Conservation (phyloP, 306 rosid genomes). For the Cicer pinnatifidum region DNA sequence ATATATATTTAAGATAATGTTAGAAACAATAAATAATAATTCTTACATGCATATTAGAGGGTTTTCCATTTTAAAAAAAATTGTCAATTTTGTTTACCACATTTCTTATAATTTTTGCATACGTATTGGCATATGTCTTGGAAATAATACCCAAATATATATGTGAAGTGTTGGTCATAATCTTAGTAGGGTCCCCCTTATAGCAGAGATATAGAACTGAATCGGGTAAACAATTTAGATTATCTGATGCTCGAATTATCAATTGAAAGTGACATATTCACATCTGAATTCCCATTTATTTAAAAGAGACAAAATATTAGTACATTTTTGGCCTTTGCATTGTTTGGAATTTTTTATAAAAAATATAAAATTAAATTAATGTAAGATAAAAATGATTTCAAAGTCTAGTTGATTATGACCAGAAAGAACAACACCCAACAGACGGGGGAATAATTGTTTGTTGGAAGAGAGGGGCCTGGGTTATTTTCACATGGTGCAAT, state of each 20-base stretch:
- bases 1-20: too few species aligned
- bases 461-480: constrained; percentile 9
- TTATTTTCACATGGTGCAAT: constrained; percentile 9
- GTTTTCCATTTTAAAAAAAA: neutral
- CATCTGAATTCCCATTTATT: constrained; percentile 20
- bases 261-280: constrained; percentile 38
- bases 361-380: neutral
- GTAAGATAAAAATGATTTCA: neutral
- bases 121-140: neutral
- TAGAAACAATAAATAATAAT: too few species aligned
- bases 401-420: constrained; percentile 30
- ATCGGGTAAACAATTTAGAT: constrained; percentile 44
- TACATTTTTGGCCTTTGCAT: neutral
- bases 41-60: neutral
- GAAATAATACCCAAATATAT: constrained; percentile 21
- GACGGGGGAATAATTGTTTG: neutral
- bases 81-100: neutral
- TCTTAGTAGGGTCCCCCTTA: constrained; percentile 37
- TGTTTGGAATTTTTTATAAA: neutral
- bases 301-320: constrained; percentile 14
- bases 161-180: constrained; percentile 16
- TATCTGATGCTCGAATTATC: constrained; percentile 30
- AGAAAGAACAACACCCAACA: constrained; percentile 6
- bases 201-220: constrained; percentile 15
- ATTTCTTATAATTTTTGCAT: neutral